phyloP scores from a whole-genome alignment of 805 yeast genomes.

The Candida easanensis region DNA sequence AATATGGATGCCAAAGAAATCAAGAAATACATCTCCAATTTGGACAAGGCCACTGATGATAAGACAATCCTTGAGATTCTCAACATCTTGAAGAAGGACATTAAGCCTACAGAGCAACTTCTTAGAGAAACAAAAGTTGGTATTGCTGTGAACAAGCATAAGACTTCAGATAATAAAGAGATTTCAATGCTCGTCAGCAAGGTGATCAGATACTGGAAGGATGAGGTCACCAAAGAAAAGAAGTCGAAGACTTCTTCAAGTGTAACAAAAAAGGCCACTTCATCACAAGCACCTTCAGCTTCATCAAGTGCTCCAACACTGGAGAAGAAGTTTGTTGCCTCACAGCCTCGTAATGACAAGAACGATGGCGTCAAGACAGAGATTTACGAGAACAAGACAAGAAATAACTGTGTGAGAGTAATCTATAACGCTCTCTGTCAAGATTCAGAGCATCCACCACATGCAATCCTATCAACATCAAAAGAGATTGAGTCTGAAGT shows the following conservation, averaged over 20 bases:
- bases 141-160: slow-evolving; percentile 87
- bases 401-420: slow-evolving; percentile 83
- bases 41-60: slow-evolving; percentile 71
- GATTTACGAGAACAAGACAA: slow-evolving; percentile 69
- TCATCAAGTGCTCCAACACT: slow-evolving; percentile 6
- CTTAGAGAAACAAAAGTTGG: slow-evolving; percentile 96
- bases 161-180: slow-evolving; percentile 65
- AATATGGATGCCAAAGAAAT: slow-evolving; percentile 73
- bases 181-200: slow-evolving; percentile 69
- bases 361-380: slow-evolving; percentile 76
- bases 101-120: slow-evolving; percentile 79
- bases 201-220: slow-evolving; percentile 88
- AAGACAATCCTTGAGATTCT: slow-evolving; percentile 66
- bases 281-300: slow-evolving; percentile 19
- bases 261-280: slow-evolving; percentile 9
- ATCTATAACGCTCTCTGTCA: slow-evolving; percentile 86
- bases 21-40: slow-evolving; percentile 59
- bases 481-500: slow-evolving; percentile 73
- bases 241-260: slow-evolving; percentile 16
- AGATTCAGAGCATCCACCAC: slow-evolving; percentile 65
- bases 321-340: slow-evolving; percentile 40
- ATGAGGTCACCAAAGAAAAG: slow-evolving; percentile 71
- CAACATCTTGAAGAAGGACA: slow-evolving; percentile 61
- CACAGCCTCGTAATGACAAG: slow-evolving; percentile 70
- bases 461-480: slow-evolving; percentile 58